Percentiles rank a stretch among this genome's conserved stretches.
Evolutionary conservation across 345 rosid species (phyloP).

Genomic region (Eucalyptus shirleyi): DNA sequence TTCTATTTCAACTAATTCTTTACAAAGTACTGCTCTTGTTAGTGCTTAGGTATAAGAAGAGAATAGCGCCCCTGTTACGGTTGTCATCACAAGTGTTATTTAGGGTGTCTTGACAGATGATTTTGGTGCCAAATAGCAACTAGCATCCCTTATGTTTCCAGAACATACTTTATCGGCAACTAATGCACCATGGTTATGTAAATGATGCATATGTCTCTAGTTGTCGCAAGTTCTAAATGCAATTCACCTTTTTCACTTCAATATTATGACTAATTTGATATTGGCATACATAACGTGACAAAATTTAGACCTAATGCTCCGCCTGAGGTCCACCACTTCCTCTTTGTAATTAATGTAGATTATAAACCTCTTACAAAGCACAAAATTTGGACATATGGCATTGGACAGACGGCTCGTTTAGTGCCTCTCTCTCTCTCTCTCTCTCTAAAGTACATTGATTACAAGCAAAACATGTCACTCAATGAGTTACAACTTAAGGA

Average conservation of each 20-base stretch:
- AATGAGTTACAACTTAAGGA: too few relatives aligned
- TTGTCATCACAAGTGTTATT: neutral
- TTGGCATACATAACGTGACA: too few relatives aligned
- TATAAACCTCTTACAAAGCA: too few relatives aligned
- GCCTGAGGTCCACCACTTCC: too few relatives aligned
- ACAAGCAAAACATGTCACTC: too few relatives aligned
- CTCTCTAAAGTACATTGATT: too few relatives aligned
- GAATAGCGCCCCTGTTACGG: neutral
- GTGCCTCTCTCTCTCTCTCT: too few relatives aligned
- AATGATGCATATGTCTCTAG: neutral
- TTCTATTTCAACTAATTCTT: neutral
- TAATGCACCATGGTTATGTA: neutral
- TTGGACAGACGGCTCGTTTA: too few relatives aligned
- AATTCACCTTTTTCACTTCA: neutral
- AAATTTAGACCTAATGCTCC: too few relatives aligned
- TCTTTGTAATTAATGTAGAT: too few relatives aligned
- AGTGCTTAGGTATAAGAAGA: neutral
- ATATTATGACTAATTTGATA: neutral
- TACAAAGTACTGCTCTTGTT: neutral
- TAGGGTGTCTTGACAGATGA: neutral
- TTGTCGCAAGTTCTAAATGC: neutral
- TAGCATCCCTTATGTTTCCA: neutral
- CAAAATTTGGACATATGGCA: too few relatives aligned
- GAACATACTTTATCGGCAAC: neutral
- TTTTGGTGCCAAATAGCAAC: neutral